Evolutionary conservation across 2,329 filamentous ascomycete genomes (phyloP).

Genomic region (Ophiocordyceps unilateralis): DNA sequence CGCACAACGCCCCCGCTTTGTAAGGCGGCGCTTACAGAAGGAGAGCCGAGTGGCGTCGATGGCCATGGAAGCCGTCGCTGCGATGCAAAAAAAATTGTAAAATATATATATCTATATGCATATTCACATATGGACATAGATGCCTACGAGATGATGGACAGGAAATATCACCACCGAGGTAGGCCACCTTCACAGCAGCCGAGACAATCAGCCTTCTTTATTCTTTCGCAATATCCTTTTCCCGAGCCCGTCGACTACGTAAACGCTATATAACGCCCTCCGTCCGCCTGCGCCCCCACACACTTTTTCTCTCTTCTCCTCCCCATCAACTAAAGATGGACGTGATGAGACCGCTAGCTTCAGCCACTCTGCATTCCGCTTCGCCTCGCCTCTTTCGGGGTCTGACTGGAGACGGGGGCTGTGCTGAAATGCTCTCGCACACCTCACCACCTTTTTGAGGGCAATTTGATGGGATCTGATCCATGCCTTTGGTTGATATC

Average conservation of each 20-base stretch:
- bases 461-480: slow-evolving; percentile 51
- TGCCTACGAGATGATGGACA: too few species aligned
- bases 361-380: slow-evolving; percentile 35
- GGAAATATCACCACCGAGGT: too few species aligned
- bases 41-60: neutral
- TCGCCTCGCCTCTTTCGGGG: slow-evolving; percentile 11
- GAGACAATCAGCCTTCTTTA: neutral
- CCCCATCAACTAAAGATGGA: slow-evolving; percentile 61
- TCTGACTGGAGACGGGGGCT: slow-evolving; percentile 20
- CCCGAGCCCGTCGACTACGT: neutral
- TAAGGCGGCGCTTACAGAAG: neutral
- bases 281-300: neutral
- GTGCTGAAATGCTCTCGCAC: slow-evolving; percentile 51
- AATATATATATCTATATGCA: too few species aligned
- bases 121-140: too few species aligned
- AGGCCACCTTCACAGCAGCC: too few species aligned
- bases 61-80: too few species aligned
- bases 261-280: neutral
- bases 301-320: slow-evolving; percentile 4
- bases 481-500: slow-evolving; percentile 26
- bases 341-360: slow-evolving; percentile 52
- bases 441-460: slow-evolving; percentile 43
- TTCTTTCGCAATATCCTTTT: neutral
- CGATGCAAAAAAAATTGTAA: too few species aligned
- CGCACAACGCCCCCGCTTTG: neutral